Conservation (phyloP, 2,329 filamentous ascomycete genomes). For the Colletotrichum eleusines region DNA sequence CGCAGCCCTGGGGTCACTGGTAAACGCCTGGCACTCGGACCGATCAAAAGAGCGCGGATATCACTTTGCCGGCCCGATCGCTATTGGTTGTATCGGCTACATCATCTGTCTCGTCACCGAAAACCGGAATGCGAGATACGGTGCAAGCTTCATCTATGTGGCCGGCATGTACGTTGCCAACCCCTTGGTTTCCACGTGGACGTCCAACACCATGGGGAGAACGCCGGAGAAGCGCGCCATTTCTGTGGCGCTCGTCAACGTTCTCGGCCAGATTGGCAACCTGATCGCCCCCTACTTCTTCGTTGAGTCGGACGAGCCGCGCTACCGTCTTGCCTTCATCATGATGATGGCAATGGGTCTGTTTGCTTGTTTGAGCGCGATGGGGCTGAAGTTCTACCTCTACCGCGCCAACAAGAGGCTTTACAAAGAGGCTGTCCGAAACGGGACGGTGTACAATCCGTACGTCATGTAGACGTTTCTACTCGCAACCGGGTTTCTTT, state of each 20-base stretch:
- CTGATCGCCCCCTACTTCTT: slow-evolving; percentile 48
- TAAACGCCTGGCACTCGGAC: slow-evolving; percentile 44
- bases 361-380: slow-evolving; percentile 24
- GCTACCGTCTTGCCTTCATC: slow-evolving; percentile 44
- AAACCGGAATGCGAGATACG: slow-evolving; percentile 43
- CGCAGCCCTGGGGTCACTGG: slow-evolving; percentile 41
- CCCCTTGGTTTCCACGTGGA: slow-evolving; percentile 42
- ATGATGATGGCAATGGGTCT: slow-evolving; percentile 43
- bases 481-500: background rate
- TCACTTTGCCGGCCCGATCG: slow-evolving; percentile 42
- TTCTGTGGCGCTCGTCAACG: slow-evolving; percentile 43
- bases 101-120: slow-evolving; percentile 44
- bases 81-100: slow-evolving; percentile 45
- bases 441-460: slow-evolving; percentile 42
- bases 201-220: slow-evolving; percentile 43
- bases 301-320: slow-evolving; percentile 43
- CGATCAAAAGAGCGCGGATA: slow-evolving; percentile 43
- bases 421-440: slow-evolving; percentile 31
- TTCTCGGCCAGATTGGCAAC: slow-evolving; percentile 43
- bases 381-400: slow-evolving; percentile 42
- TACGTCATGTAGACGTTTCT: slow-evolving; percentile 34
- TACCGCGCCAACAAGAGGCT: slow-evolving; percentile 43
- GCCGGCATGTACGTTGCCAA: slow-evolving; percentile 42
- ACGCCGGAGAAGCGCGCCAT: slow-evolving; percentile 46
- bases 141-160: slow-evolving; percentile 44